Evolutionary conservation across 2,329 filamentous ascomycete genomes (phyloP), one percentile per base, ranked within the genome.

Genomic region (Neopestalotiopsis clavispora): DNA sequence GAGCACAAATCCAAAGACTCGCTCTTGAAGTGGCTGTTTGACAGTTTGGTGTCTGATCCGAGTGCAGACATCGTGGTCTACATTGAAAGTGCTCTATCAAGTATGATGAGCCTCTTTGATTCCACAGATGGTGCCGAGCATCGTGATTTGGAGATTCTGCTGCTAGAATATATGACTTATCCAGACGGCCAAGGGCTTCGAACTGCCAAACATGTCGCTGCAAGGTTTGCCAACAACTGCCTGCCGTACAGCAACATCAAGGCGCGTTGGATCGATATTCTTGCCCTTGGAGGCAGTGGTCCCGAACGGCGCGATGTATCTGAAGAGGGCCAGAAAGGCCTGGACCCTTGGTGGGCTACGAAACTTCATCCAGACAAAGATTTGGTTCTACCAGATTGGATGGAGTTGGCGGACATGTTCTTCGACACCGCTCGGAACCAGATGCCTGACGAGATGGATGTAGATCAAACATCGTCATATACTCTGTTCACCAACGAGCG

Each of bases 171-270:
- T 73, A 93, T 94, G 86, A 83, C 82, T 60, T 81, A 87, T 1
- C 74, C 82, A 0, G 84, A 87, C 17, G 74, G 78, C 1, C 82
- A 83, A n/a, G 83, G 87, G 17, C 83, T 90, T n/a, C 87, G 92
- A 72, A 95, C 92, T 74, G 92, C 92, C 42, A 90, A 93, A 7
- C 96, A 95, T 80, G 91, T 94, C 23, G 91, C 91, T 30, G 91
- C 96, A 7, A 93, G 96, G 69, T 98, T 95, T 85, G 94, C 94
- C 12, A 98, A 98, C 77, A 88, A 93, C 65, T 97, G 94, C 75
- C 84, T 99, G 4, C 89, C 92, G 0, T 98, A 94, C 74, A 86
- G 86, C 23, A 94, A 97, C 75, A 86, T 94, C 10, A 85, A 91
- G 49, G 96, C 90, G 32, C 89, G 96, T 63, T 98, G 94, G 93